Conservation (phyloP, 2,329 filamentous ascomycete genomes). For the Cordyceps militaris region DNA sequence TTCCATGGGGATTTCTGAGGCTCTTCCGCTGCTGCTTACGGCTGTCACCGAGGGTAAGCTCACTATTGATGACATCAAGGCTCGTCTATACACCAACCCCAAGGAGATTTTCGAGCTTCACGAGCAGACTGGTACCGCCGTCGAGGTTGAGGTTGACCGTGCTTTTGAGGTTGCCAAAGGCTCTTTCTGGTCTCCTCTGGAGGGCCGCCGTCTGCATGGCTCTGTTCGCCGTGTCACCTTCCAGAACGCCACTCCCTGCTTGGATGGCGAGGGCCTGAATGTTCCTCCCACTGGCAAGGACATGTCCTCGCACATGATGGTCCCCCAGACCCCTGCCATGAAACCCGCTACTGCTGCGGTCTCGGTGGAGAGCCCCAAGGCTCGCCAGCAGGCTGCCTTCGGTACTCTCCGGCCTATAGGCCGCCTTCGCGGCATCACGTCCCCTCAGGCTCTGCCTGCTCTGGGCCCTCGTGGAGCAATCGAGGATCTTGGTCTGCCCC, state of each 20-base stretch:
- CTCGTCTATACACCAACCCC: conserved; percentile 68
- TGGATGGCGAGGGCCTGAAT: conserved; percentile 57
- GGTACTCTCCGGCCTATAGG: conserved; percentile 24
- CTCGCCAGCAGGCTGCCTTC: conserved; percentile 26
- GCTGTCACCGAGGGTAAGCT: conserved; percentile 68
- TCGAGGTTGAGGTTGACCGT: conserved; percentile 71
- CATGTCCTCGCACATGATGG: conserved; percentile 62
- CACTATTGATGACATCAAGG: conserved; percentile 65
- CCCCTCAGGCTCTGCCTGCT: conserved; percentile 18
- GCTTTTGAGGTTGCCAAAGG: conserved; percentile 50
- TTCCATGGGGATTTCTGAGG: conserved; percentile 62
- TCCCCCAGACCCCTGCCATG: conserved; percentile 50
- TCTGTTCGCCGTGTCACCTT: conserved; percentile 70
- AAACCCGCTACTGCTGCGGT: conserved; percentile 40
- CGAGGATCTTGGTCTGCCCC: conserved; percentile 40
- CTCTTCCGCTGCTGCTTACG: conserved; percentile 66
- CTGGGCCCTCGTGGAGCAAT: conserved; percentile 20
- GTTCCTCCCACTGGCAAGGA: conserved; percentile 59
- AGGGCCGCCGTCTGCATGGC: conserved; percentile 60
- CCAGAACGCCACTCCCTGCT: conserved; percentile 64
- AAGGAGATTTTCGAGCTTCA: conserved; percentile 78
- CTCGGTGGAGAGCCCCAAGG: conserved; percentile 30
- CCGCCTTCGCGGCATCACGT: conserved; percentile 25
- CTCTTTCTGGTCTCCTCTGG: conserved; percentile 62
- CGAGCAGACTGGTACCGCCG: conserved; percentile 64